Conservation (phyloP, 139 green algal species). For the Ostreobium quekettii region DNA sequence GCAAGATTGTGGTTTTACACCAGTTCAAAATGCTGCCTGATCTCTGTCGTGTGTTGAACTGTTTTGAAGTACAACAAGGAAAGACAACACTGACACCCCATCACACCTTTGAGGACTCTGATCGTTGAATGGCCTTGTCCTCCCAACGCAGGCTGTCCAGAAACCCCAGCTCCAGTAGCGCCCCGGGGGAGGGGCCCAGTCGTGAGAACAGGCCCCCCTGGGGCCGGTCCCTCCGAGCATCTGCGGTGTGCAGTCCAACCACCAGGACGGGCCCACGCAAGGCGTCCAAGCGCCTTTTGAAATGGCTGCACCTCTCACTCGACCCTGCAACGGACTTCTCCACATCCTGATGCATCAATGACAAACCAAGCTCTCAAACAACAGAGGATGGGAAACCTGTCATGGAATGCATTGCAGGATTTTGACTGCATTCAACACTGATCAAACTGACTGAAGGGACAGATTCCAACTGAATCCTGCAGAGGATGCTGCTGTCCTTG, state of each 20-base stretch:
- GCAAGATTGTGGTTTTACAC: too few species aligned
- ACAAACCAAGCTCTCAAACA: conserved; percentile 12
- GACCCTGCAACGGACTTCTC: conserved; percentile 25
- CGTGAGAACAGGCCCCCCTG: conserved; percentile 11
- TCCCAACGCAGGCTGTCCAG: conserved; percentile 17
- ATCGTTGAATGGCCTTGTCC: neutral
- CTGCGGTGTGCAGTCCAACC: conserved; percentile 27
- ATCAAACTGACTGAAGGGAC: too few species aligned
- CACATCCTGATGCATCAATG: conserved; percentile 11
- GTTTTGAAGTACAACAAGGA: neutral
- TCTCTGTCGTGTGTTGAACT: too few species aligned
- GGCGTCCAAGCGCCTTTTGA: conserved; percentile 27
- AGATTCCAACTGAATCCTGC: too few species aligned
- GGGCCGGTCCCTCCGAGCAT: conserved; percentile 23
- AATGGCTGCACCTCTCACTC: conserved; percentile 24
- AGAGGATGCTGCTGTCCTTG: too few species aligned
- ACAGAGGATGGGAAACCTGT: neutral
- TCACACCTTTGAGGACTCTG: conserved; percentile 15
- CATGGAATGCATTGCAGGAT: too few species aligned
- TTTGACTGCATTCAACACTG: too few species aligned
- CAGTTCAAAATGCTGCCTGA: too few species aligned
- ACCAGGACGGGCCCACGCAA: conserved; percentile 23
- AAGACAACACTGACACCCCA: conserved; percentile 2
- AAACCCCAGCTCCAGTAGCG: conserved; percentile 21
- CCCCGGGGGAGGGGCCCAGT: neutral